These are phyloP conservation scores for Anisodus acutangulus DNA, from an alignment of 257 asterid species.

Conservation along the genomic window DNA sequence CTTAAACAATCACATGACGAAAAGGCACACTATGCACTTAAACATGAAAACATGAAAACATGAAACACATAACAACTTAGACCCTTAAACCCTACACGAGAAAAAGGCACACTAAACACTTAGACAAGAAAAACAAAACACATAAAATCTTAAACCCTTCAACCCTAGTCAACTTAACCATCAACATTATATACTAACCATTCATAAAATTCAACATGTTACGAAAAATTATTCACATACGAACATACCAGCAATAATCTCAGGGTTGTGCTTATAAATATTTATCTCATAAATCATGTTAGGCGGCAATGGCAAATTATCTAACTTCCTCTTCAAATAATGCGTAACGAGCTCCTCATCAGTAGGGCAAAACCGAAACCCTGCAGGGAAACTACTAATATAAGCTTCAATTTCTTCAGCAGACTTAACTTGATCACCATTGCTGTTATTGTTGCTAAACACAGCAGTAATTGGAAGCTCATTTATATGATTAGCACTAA, in stretches of 20 bases:
- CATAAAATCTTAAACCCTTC: background rate
- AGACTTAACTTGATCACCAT: background rate
- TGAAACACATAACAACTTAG: background rate
- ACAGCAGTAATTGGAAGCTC: background rate
- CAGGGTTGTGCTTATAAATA: conserved; percentile 35
- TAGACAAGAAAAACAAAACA: background rate
- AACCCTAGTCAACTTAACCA: background rate
- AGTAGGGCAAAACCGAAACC: conserved; percentile 38
- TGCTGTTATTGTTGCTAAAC: background rate
- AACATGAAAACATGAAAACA: too few species aligned
- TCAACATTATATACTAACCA: too few species aligned
- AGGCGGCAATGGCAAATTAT: conserved; percentile 10
- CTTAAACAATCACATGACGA: background rate
- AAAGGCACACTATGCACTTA: too few species aligned
- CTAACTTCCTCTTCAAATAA: conserved; percentile 34
- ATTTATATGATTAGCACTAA: background rate
- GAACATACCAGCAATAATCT: conserved; percentile 25
- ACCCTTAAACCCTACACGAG: background rate
- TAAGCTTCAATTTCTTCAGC: conserved; percentile 23
- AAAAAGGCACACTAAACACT: background rate
- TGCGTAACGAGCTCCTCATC: conserved; percentile 35
- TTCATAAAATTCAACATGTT: background rate
- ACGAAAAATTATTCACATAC: background rate
- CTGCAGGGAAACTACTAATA: conserved; percentile 32
- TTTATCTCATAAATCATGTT: conserved; percentile 32